phyloP scores from a whole-genome alignment of 306 rosid species.

The Begonia fuchsioides region DNA sequence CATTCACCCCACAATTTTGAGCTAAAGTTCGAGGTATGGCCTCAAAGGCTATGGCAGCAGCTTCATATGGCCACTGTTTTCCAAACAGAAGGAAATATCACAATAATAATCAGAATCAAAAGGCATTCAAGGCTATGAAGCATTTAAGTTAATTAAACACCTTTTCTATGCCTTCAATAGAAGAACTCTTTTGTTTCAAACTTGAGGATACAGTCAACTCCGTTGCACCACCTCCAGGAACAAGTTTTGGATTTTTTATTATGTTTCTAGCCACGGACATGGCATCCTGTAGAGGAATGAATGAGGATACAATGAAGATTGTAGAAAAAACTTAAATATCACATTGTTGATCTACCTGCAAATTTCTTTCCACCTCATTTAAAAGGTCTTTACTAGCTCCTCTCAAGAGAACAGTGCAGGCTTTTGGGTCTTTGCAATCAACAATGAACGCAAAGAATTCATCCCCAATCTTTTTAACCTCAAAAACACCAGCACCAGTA shows the following conservation, averaged over 20 bases:
- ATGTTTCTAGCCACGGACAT: constrained; percentile 88
- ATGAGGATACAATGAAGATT: constrained; percentile 14
- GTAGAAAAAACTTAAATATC: constrained; percentile 1
- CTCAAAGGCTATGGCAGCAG: constrained; percentile 96
- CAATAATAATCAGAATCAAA: not conserved
- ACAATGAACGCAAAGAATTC: constrained; percentile 69
- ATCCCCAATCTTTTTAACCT: constrained; percentile 89
- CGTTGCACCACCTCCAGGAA: constrained; percentile 95
- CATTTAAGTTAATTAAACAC: constrained; percentile 15
- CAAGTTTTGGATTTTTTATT: constrained; percentile 75
- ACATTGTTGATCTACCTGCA: constrained; percentile 41
- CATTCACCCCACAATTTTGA: constrained; percentile 96
- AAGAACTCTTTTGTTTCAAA: constrained; percentile 91
- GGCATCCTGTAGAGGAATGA: constrained; percentile 55
- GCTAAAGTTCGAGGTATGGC: constrained; percentile 94
- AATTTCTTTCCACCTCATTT: constrained; percentile 84
- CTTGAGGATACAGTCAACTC: constrained; percentile 91
- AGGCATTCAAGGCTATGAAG: not conserved
- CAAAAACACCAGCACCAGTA: constrained; percentile 88
- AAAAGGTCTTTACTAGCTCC: constrained; percentile 90
- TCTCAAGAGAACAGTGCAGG: constrained; percentile 70
- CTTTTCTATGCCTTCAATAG: constrained; percentile 93
- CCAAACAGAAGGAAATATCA: constrained; percentile 8
- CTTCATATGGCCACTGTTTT: constrained; percentile 96
- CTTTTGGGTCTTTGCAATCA: constrained; percentile 86